Evolutionary conservation across 2,329 filamentous ascomycete genomes (phyloP).

Genomic region (Sporothrix globosa): DNA sequence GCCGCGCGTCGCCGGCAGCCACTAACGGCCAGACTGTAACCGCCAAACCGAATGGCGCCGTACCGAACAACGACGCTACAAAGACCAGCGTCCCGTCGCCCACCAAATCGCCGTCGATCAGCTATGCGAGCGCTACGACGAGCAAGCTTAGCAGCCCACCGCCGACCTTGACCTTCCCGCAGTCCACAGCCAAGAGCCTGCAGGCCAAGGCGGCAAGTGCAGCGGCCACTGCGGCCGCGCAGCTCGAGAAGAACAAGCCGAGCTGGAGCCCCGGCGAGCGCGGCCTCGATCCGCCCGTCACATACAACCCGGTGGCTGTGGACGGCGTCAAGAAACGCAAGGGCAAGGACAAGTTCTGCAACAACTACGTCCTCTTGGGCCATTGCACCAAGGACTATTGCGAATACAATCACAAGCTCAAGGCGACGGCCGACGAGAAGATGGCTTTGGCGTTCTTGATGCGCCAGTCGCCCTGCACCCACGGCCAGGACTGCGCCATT

Average conservation of each 20-base stretch:
- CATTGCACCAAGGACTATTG: conserved; percentile 61
- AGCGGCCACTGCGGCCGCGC: conserved; percentile 25
- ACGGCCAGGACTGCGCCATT: conserved; percentile 60
- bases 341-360: conserved; percentile 61
- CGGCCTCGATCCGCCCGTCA: conserved; percentile 58
- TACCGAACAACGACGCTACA: not conserved
- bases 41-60: not conserved
- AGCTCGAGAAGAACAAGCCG: conserved; percentile 41
- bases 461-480: conserved; percentile 60
- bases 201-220: conserved; percentile 39
- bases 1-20: not conserved
- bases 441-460: conserved; percentile 60
- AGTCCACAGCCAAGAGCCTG: conserved; percentile 39
- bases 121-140: conserved; percentile 9
- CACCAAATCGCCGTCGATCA: not conserved
- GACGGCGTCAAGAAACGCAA: conserved; percentile 61
- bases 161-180: conserved; percentile 46
- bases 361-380: conserved; percentile 63
- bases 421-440: conserved; percentile 57
- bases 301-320: conserved; percentile 51
- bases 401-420: conserved; percentile 61
- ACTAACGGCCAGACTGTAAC: conserved; percentile 29
- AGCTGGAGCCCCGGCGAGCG: conserved; percentile 58
- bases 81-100: not conserved
- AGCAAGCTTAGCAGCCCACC: conserved; percentile 25